These are phyloP conservation scores for Aspergillus felis DNA, from an alignment of 2,329 filamentous ascomycete species.

Conservation along the genomic window DNA sequence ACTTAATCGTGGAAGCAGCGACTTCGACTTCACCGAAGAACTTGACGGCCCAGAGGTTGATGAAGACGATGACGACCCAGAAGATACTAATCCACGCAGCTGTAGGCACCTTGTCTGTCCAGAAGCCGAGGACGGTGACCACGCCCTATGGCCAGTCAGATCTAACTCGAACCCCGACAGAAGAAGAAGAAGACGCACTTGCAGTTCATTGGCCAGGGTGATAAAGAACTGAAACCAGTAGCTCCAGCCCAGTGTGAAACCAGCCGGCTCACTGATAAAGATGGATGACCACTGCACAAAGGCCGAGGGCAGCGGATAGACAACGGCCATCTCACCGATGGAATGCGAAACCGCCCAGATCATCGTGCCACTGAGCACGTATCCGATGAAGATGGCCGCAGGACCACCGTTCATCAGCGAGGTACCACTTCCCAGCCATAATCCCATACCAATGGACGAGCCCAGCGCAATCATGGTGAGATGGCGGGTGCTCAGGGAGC, in stretches of 20 bases:
- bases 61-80: conserved; percentile 41
- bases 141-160: conserved; percentile 19
- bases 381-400: conserved; percentile 45
- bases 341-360: conserved; percentile 46
- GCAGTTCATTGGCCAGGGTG: conserved; percentile 44
- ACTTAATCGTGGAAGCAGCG: conserved; percentile 43
- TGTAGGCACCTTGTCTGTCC: conserved; percentile 42
- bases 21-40: conserved; percentile 48
- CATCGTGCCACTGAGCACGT: conserved; percentile 36
- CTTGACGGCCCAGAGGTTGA: conserved; percentile 43
- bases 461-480: conserved; percentile 40
- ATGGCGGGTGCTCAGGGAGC: conserved; percentile 39
- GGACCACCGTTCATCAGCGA: conserved; percentile 42
- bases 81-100: conserved; percentile 46
- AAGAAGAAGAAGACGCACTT: conserved; percentile 13
- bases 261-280: conserved; percentile 43
- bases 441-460: conserved; percentile 45
- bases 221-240: conserved; percentile 47
- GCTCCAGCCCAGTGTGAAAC: conserved; percentile 46
- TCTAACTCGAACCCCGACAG: too few relatives aligned
- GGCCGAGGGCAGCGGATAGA: conserved; percentile 45
- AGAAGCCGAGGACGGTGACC: conserved; percentile 43
- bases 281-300: conserved; percentile 48
- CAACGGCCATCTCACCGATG: conserved; percentile 46
- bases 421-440: conserved; percentile 46